Evolutionary conservation across 1,139 yeast genomes (phyloP), one percentile per base, ranked within the genome.

Genomic region (Blastobotrys capitulatus): DNA sequence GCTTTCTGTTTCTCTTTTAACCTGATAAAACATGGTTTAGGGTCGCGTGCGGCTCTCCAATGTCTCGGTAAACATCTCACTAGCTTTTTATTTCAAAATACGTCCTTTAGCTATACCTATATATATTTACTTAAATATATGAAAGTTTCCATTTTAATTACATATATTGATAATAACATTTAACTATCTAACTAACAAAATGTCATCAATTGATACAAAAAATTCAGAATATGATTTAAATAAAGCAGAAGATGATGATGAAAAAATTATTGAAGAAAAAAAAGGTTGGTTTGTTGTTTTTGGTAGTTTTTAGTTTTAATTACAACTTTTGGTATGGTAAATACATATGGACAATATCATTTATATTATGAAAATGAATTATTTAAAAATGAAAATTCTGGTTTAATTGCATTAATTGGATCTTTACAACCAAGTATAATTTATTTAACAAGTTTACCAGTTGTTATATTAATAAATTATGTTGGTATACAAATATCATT

Each of bases 261-360:
- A n/a, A n/a, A n/a, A n/a, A n/a, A n/a, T n/a, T n/a, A n/a, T n/a
- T n/a, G n/a, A n/a, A n/a, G n/a, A n/a, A n/a, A n/a, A n/a, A n/a
- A n/a, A n/a, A 13, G 65, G 64, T 5, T 57, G 69, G 69, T 38
- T 62, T 6, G 66, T 62, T 8, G 56, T 65, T 16, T 44, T 55
- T 2, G 67, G 66, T 9, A 48, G 59, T 59, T 59, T 22, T 45
- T 63, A 19, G 48, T 60, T 31, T 53, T 57, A 41, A 56, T 57
- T 22, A 57, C 60, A n/a, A 56, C 66, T 15, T 64, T 55, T 51
- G 87, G 86, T 2, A 64, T 80, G 46, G 72, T 77, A 55, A 80
- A 79, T 55, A 64, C 81, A 1, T 67, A 75, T 46, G 86, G 86
- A 46, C 80, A 80, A 2, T 76, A 80, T 46, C 82, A 81, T 59